Conservation (phyloP, 805 yeast genomes). For the Dipodascus albidus region DNA sequence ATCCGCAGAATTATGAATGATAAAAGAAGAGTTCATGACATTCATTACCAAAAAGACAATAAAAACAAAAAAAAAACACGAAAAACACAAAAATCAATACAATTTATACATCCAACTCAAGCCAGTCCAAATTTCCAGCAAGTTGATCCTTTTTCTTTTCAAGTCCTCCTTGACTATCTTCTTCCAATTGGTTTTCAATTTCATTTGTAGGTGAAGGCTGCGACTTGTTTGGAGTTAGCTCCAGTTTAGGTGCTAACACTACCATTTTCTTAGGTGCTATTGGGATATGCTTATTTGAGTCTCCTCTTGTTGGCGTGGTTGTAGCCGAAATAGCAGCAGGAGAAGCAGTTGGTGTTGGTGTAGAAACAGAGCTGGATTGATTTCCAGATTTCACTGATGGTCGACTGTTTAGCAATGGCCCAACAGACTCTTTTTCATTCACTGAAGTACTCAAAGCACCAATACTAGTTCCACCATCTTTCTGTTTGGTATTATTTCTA, state of each 20-base stretch:
- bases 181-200: conserved; percentile 3
- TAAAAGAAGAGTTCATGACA: neutral
- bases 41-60: neutral
- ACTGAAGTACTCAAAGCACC: neutral
- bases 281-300: conserved; percentile 9
- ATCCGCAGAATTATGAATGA: no score
- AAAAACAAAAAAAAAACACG: neutral
- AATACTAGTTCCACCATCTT: conserved; percentile 9
- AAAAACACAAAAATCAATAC: conserved; percentile 6
- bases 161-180: conserved; percentile 10
- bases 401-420: neutral
- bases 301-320: neutral
- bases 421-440: neutral
- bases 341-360: neutral
- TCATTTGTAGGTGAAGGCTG: no score
- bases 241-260: conserved; percentile 15
- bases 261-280: conserved; percentile 18
- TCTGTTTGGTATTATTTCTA: conserved; percentile 31
- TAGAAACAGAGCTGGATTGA: neutral
- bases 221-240: conserved; percentile 1
- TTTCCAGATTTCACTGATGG: neutral
- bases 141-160: conserved; percentile 4
- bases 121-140: conserved; percentile 21
- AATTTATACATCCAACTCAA: conserved; percentile 7
- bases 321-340: neutral